Conservation (phyloP, 2,329 filamentous ascomycete genomes). For the Thelonectria olida region DNA sequence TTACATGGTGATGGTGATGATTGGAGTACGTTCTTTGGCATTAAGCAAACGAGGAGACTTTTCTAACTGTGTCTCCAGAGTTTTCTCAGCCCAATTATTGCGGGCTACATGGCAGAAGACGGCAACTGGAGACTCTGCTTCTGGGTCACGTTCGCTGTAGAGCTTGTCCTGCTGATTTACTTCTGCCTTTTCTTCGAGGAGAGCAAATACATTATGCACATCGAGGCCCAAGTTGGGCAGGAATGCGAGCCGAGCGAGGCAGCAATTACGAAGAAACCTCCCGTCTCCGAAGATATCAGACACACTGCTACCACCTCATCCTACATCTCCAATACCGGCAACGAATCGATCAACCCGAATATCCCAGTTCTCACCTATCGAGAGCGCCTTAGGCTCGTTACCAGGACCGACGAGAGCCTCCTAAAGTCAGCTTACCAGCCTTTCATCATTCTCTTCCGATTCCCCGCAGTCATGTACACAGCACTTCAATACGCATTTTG, state of each 20-base stretch:
- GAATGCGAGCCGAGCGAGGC: neutral
- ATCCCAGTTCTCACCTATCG: conserved; percentile 19
- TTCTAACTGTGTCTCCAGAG: conserved; percentile 6
- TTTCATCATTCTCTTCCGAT: conserved; percentile 21
- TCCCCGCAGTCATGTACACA: conserved; percentile 49
- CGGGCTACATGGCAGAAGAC: conserved; percentile 35
- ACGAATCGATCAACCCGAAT: neutral
- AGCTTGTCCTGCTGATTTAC: conserved; percentile 19
- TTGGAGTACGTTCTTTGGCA: conserved; percentile 29
- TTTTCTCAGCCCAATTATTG: conserved; percentile 41
- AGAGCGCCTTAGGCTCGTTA: conserved; percentile 23
- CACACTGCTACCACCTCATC: neutral
- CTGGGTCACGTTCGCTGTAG: conserved; percentile 27
- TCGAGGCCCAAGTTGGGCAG: neutral
- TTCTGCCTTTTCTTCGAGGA: conserved; percentile 38
- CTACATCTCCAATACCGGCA: neutral
- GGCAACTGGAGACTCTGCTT: conserved; percentile 41
- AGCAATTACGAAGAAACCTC: neutral
- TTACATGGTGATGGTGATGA: conserved; percentile 41
- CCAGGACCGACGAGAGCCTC: conserved; percentile 26
- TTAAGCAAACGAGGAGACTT: neutral
- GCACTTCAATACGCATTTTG: conserved; percentile 47
- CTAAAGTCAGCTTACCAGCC: conserved; percentile 11
- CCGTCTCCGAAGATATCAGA: neutral
- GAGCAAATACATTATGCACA: conserved; percentile 39